Percentiles rank a stretch among this genome's conserved stretches.
phyloP scores from a whole-genome alignment of 495 filamentous ascomycete species.

The Aspergillus haitiensis region DNA sequence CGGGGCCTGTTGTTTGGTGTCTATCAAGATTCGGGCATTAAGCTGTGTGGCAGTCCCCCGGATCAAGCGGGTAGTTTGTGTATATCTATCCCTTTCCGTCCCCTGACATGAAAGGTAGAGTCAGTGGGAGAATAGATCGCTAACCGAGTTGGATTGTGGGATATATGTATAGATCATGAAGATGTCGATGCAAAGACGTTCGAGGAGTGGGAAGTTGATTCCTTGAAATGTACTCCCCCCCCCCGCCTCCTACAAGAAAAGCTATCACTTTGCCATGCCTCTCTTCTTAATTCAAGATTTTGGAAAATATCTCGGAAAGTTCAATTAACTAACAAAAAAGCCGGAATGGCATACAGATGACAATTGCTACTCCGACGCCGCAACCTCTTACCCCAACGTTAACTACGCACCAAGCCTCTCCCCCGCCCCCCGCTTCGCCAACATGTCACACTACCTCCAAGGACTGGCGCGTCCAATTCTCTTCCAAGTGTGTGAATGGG shows the following conservation, averaged over 20 bases:
- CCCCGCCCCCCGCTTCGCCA: constrained; percentile 30
- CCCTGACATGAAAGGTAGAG: not conserved
- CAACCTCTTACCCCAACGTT: constrained; percentile 35
- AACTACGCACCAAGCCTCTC: constrained; percentile 42
- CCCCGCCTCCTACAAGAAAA: not conserved
- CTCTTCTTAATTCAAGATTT: not conserved
- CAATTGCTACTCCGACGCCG: constrained; percentile 51
- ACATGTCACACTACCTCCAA: constrained; percentile 34
- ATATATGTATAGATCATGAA: constrained; percentile 37
- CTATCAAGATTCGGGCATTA: constrained; percentile 53
- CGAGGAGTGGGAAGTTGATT: constrained; percentile 45
- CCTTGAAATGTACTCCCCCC: constrained; percentile 41
- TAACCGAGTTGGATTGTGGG: constrained; percentile 15
- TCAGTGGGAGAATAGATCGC: constrained; percentile 1
- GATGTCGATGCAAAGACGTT: constrained; percentile 45
- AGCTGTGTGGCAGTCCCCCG: constrained; percentile 30
- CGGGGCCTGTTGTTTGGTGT: constrained; percentile 55
- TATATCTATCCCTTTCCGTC: constrained; percentile 13
- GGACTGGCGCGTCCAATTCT: constrained; percentile 36
- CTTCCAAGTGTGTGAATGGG: constrained; percentile 57
- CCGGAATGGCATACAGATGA: constrained; percentile 34
- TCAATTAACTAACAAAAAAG: not conserved
- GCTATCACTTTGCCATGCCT: not conserved
- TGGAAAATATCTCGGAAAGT: not conserved
- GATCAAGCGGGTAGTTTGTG: constrained; percentile 34